Conservation (phyloP, 2,329 filamentous ascomycete species). For the Neoscytalidium dimidiatum region DNA sequence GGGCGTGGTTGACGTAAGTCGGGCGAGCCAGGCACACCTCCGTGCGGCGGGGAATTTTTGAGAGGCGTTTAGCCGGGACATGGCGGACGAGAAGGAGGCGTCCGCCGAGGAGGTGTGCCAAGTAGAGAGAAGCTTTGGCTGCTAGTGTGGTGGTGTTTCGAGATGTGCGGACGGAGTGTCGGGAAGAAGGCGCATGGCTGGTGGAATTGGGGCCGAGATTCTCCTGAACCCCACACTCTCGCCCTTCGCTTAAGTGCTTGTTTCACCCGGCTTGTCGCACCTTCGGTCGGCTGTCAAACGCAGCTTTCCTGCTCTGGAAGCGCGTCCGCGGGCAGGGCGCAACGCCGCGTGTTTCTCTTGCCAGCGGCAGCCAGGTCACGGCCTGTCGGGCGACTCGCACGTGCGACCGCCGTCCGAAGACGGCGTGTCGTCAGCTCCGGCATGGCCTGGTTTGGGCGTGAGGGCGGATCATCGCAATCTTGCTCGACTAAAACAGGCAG, state of each 20-base stretch:
- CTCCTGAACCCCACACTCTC: constrained; percentile 5
- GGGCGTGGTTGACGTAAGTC: constrained; percentile 3
- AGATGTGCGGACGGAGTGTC: background rate
- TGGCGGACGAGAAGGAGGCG: background rate
- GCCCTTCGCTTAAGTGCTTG: constrained; percentile 2
- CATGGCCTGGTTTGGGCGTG: background rate
- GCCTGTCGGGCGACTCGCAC: background rate
- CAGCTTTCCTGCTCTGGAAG: background rate
- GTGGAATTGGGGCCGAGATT: background rate
- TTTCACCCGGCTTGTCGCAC: constrained; percentile 5
- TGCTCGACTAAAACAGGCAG: background rate
- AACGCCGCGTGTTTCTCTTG: constrained; percentile 13
- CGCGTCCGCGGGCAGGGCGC: background rate
- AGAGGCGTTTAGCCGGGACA: background rate
- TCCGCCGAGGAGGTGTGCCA: background rate
- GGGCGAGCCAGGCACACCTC: background rate
- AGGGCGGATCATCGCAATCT: background rate
- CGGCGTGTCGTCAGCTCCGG: background rate
- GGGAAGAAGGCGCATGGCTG: constrained; percentile 1
- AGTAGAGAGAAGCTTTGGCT: background rate
- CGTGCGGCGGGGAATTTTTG: background rate
- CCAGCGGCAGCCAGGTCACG: background rate
- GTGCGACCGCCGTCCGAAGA: background rate
- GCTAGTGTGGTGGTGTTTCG: background rate
- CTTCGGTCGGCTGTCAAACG: background rate